Evolutionary conservation across 768 basidiomycete genomes (phyloP).

Genomic region (Suillus occidentalis): DNA sequence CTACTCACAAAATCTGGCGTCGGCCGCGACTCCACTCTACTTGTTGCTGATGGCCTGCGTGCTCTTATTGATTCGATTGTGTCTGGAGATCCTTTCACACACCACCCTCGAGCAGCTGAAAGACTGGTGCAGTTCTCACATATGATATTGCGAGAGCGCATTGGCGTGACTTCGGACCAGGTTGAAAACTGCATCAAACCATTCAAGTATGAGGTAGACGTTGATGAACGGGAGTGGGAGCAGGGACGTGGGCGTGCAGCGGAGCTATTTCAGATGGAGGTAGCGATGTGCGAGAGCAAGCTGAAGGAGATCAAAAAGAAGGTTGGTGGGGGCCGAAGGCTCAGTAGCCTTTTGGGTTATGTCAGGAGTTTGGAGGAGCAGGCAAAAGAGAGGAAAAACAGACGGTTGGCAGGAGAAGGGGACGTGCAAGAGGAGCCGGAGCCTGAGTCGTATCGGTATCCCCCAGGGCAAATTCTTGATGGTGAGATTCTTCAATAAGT

Average conservation of each 20-base stretch:
- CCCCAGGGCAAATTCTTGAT: conserved; percentile 87
- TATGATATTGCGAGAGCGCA: conserved; percentile 87
- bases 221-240: conserved; percentile 93
- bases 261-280: conserved; percentile 82
- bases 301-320: conserved; percentile 83
- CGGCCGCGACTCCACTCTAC: conserved; percentile 88
- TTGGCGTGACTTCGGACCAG: conserved; percentile 92
- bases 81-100: conserved; percentile 84
- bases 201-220: conserved; percentile 97
- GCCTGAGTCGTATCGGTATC: conserved; percentile 83
- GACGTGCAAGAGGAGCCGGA: conserved; percentile 44
- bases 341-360: conserved; percentile 76
- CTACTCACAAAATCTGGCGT: conserved; percentile 95
- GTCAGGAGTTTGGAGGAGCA: conserved; percentile 81
- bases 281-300: conserved; percentile 80
- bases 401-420: conserved; percentile 41
- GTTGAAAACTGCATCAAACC: conserved; percentile 99
- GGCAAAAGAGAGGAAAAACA: conserved; percentile 62
- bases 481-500: conserved; percentile 51
- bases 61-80: conserved; percentile 89
- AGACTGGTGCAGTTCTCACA: conserved; percentile 92
- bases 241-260: conserved; percentile 72
- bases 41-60: conserved; percentile 92
- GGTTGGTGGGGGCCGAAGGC: conserved; percentile 82
- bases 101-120: conserved; percentile 89